Evolutionary conservation across 345 rosid genomes (phyloP).

Genomic region (Psidium friedrichsthalianum): DNA sequence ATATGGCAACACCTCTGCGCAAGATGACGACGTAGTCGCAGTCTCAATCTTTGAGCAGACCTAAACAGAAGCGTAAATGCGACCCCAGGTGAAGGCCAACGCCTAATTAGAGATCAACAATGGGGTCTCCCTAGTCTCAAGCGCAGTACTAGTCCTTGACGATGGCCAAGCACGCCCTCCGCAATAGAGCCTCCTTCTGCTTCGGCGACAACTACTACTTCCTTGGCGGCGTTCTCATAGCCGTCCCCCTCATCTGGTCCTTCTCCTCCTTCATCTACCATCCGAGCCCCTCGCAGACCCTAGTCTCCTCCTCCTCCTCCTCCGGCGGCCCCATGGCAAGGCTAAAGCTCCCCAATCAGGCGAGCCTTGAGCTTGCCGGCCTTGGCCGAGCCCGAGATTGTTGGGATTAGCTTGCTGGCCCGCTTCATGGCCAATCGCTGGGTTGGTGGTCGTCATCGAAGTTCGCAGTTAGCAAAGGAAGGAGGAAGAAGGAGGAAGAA

Average conservation of each 20-base stretch:
- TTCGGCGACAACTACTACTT: slow-evolving; percentile 38
- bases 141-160: slow-evolving; percentile 17
- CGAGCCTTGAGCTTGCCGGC: too few relatives aligned
- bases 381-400: too few relatives aligned
- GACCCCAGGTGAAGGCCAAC: not conserved
- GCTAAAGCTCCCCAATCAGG: too few relatives aligned
- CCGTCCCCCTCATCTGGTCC: slow-evolving; percentile 57
- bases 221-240: slow-evolving; percentile 46
- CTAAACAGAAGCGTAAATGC: not conserved
- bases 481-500: too few relatives aligned
- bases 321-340: too few relatives aligned
- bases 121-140: slow-evolving; percentile 17
- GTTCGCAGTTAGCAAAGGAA: too few relatives aligned
- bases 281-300: slow-evolving; percentile 1
- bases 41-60: not conserved
- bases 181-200: not conserved
- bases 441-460: too few relatives aligned
- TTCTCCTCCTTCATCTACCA: slow-evolving; percentile 39
- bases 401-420: too few relatives aligned
- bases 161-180: slow-evolving; percentile 26
- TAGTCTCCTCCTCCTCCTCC: not conserved
- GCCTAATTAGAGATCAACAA: not conserved
- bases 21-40: not conserved
- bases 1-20: not conserved
- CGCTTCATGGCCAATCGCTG: too few relatives aligned